Evolutionary conservation across 1,284 basidiomycete species (phyloP).

Genomic region (Malassezia sp.): DNA sequence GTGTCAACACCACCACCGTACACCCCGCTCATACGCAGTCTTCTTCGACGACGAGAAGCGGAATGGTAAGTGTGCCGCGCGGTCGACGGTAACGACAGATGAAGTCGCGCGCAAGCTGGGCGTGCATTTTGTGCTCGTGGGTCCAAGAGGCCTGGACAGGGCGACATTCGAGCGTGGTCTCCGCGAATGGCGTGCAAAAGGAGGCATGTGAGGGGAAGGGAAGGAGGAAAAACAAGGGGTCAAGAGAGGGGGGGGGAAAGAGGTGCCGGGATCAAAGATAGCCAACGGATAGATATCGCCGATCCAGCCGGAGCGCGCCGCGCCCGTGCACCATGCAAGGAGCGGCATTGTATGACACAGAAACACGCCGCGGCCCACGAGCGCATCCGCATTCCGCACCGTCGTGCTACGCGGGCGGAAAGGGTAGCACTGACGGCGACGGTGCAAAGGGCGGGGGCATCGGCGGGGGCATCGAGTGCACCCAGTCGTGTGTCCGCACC

Average conservation of each 20-base stretch:
- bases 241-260: not conserved
- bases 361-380: no score
- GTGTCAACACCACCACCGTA: not conserved
- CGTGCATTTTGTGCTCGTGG: slow-evolving; percentile 40
- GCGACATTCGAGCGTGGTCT: slow-evolving; percentile 31
- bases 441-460: not conserved
- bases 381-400: no score
- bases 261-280: no score
- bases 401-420: slow-evolving; percentile 12
- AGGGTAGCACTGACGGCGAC: slow-evolving; percentile 10
- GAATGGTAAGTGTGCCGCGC: slow-evolving; percentile 15
- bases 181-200: slow-evolving; percentile 28
- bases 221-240: no score
- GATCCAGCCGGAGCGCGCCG: no score
- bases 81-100: slow-evolving; percentile 10
- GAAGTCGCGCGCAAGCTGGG: slow-evolving; percentile 40
- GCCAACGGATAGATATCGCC: no score
- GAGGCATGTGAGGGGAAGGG: slow-evolving; percentile 5
- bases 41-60: slow-evolving; percentile 44
- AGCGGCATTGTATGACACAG: no score
- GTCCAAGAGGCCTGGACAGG: slow-evolving; percentile 29
- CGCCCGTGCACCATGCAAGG: no score
- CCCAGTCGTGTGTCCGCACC: slow-evolving; percentile 5
- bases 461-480: slow-evolving; percentile 3
- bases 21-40: no score